These are phyloP conservation scores for Termitomyces sp. DNA, from an alignment of 1,284 basidiomycete genomes.

Conservation along the genomic window DNA sequence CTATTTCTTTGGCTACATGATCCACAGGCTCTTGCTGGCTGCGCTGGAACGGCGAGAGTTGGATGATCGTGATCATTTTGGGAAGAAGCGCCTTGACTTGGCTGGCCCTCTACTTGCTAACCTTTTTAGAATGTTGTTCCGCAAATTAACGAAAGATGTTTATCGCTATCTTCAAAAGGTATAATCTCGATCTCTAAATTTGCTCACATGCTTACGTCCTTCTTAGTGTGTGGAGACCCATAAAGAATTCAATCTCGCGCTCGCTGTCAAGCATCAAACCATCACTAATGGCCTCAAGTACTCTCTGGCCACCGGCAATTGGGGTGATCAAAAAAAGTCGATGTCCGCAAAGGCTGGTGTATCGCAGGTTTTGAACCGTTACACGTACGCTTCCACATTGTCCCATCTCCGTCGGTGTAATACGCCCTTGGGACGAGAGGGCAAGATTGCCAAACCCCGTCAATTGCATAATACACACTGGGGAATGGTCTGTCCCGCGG, in stretches of 20 bases:
- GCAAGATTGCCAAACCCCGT: constrained; percentile 99
- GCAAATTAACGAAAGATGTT: constrained; percentile 95
- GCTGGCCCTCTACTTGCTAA: constrained; percentile 94
- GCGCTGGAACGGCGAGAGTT: constrained; percentile 93
- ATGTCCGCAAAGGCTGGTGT: constrained; percentile 98
- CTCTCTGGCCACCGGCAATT: constrained; percentile 97
- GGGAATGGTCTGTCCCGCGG: constrained; percentile 99
- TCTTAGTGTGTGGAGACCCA: constrained; percentile 91
- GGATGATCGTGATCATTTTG: constrained; percentile 99
- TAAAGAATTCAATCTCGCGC: constrained; percentile 90
- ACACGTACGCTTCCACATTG: constrained; percentile 97
- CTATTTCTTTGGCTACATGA: constrained; percentile 99
- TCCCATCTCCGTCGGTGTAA: constrained; percentile 98
- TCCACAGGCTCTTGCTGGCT: constrained; percentile 91
- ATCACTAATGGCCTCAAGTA: constrained; percentile 99
- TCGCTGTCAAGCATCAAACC: constrained; percentile 93
- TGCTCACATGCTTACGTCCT: constrained; percentile 11
- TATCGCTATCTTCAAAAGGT: constrained; percentile 97
- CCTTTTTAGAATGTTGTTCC: constrained; percentile 96
- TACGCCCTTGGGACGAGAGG: constrained; percentile 96
- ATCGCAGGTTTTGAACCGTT: constrained; percentile 97
- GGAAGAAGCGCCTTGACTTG: constrained; percentile 95
- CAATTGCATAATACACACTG: constrained; percentile 99
- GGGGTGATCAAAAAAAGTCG: constrained; percentile 98
- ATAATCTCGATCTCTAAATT: constrained; percentile 15